Percentiles rank a stretch among this genome's conserved stretches.
Conservation (phyloP, 352 stramenopile species). For the Pythium volutum region DNA sequence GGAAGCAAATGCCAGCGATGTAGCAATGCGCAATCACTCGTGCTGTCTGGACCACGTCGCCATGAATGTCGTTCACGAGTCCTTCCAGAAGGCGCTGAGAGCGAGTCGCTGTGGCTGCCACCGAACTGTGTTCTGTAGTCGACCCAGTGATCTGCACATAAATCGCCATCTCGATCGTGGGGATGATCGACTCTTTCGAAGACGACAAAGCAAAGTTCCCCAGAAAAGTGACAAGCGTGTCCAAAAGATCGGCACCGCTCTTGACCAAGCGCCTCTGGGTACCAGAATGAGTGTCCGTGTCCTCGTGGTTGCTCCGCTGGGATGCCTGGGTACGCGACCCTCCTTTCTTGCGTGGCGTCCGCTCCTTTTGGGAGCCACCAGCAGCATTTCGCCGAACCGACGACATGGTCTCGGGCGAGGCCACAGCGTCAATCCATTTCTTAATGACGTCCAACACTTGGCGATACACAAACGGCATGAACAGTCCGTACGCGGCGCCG, state of each 20-base stretch:
- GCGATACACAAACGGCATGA: constrained; percentile 84
- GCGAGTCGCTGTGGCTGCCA: constrained; percentile 33
- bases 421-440: constrained; percentile 55
- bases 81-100: constrained; percentile 44
- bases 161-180: constrained; percentile 65
- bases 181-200: constrained; percentile 69
- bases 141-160: constrained; percentile 48
- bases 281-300: constrained; percentile 16
- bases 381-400: constrained; percentile 2
- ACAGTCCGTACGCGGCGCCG: constrained; percentile 77
- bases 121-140: constrained; percentile 37
- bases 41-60: constrained; percentile 47
- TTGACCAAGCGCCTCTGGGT: constrained; percentile 39
- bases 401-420: constrained; percentile 16
- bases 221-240: constrained; percentile 59
- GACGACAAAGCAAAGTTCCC: constrained; percentile 54
- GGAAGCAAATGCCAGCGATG: constrained; percentile 61
- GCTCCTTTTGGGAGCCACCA: constrained; percentile 14
- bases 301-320: constrained; percentile 22
- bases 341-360: constrained; percentile 17
- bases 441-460: constrained; percentile 78
- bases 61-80: constrained; percentile 51
- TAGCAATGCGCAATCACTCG: constrained; percentile 71
- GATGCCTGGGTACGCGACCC: neutral
- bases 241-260: constrained; percentile 55